Percentiles rank a stretch among this genome's conserved stretches.
These are phyloP conservation scores for Phialophora macrospora DNA, from an alignment of 2,329 filamentous ascomycete genomes.

Conservation along the genomic window DNA sequence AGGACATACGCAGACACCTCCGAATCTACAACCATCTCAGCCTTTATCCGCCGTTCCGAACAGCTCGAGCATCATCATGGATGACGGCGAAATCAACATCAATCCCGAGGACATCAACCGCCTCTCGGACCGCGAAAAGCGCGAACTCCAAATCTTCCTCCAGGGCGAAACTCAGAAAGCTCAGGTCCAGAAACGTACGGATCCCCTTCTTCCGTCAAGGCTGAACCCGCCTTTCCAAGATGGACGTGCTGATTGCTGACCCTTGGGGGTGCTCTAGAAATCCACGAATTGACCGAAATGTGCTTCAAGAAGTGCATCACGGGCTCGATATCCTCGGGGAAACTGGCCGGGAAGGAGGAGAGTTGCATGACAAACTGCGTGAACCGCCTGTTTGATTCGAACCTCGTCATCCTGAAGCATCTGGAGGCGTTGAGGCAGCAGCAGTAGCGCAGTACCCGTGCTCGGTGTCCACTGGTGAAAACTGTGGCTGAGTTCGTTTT, in stretches of 20 bases:
- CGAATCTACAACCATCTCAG: neutral
- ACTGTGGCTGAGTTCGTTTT: neutral
- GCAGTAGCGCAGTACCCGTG: constrained; percentile 44
- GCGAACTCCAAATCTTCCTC: constrained; percentile 85
- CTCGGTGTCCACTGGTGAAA: neutral
- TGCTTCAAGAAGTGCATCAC: constrained; percentile 97
- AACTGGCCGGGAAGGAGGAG: constrained; percentile 78
- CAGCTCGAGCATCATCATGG: constrained; percentile 24
- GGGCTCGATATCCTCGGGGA: constrained; percentile 69
- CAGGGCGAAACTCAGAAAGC: constrained; percentile 84
- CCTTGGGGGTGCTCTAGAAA: constrained; percentile 50
- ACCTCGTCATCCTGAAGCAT: constrained; percentile 82
- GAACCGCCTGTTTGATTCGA: constrained; percentile 89
- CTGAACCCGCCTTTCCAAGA: neutral
- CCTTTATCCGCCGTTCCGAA: neutral
- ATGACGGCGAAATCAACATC: constrained; percentile 36
- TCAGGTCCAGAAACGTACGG: constrained; percentile 57
- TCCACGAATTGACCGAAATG: constrained; percentile 71
- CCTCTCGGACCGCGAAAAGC: constrained; percentile 81
- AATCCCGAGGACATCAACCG: constrained; percentile 34
- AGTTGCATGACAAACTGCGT: constrained; percentile 89
- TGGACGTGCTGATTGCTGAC: neutral
- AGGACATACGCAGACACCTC: neutral
- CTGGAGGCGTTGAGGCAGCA: constrained; percentile 66
- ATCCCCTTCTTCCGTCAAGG: neutral